phyloP scores from a whole-genome alignment of 176 grass and related monocot species.

The Ensete glaucum region DNA sequence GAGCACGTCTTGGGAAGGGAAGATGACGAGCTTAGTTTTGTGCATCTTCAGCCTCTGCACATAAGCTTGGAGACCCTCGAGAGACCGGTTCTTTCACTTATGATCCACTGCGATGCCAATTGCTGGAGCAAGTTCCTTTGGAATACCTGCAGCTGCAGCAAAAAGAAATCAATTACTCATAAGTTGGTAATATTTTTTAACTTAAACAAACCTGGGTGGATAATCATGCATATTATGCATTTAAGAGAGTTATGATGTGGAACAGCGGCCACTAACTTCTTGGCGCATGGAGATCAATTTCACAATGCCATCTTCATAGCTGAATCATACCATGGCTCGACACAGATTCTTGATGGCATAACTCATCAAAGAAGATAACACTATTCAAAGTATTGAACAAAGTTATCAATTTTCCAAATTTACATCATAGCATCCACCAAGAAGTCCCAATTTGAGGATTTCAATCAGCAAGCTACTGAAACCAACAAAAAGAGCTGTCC shows the following conservation, averaged over 20 bases:
- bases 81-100: conserved; percentile 56
- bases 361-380: neutral
- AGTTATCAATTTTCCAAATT: no score
- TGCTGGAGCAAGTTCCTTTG: conserved; percentile 59
- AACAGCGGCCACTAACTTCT: no score
- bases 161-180: neutral
- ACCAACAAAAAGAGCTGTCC: no score
- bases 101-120: conserved; percentile 80
- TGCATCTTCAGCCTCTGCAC: conserved; percentile 14
- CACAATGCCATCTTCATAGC: neutral
- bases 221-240: neutral
- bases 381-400: neutral
- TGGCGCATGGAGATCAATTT: neutral
- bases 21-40: conserved; percentile 17
- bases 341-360: neutral
- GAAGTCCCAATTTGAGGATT: no score
- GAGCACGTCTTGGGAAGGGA: conserved; percentile 14
- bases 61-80: conserved; percentile 53
- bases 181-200: neutral
- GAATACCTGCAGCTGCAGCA: conserved; percentile 33
- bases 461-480: no score
- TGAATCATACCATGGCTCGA: neutral
- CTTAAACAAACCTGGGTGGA: neutral
- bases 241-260: no score
- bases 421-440: no score